These are phyloP conservation scores for Neoascochyta sp. DNA, from an alignment of 2,329 filamentous ascomycete genomes.

Conservation along the genomic window DNA sequence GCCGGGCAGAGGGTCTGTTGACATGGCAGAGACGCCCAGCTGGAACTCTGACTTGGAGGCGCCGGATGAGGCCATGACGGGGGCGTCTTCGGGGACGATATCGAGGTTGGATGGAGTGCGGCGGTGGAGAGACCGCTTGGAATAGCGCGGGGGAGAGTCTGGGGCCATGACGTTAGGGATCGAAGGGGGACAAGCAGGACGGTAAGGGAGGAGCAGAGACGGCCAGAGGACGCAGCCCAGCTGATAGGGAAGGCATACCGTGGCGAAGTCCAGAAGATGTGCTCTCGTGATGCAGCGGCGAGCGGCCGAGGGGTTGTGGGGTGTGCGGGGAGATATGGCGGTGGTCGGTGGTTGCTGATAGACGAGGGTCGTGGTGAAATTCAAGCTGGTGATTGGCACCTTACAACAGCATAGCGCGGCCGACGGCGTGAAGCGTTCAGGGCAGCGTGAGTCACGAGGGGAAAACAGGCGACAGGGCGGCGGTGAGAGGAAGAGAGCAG, in stretches of 20 bases:
- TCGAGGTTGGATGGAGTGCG: constrained; percentile 29
- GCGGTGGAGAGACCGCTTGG: constrained; percentile 25
- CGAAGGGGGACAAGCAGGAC: neutral
- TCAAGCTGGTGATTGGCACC: constrained; percentile 29
- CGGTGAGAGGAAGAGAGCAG: neutral
- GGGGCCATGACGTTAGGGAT: constrained; percentile 25
- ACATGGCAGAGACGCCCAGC: constrained; percentile 25
- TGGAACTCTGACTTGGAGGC: constrained; percentile 31
- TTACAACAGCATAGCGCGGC: constrained; percentile 17
- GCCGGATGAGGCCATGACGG: constrained; percentile 28
- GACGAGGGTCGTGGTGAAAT: constrained; percentile 25
- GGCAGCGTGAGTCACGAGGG: constrained; percentile 15
- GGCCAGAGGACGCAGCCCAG: constrained; percentile 2
- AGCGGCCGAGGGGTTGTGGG: constrained; percentile 4
- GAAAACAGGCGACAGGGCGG: neutral
- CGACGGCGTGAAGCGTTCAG: constrained; percentile 1
- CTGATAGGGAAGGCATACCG: constrained; percentile 19
- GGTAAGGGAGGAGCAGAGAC: constrained; percentile 1
- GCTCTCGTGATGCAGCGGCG: constrained; percentile 2
- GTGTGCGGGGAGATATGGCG: constrained; percentile 2
- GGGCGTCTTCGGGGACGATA: constrained; percentile 28
- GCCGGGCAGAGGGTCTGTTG: constrained; percentile 19
- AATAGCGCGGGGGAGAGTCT: constrained; percentile 24
- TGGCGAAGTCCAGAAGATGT: constrained; percentile 11
- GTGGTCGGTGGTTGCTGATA: no score